Percentiles rank a stretch among this genome's conserved stretches.
Conservation (phyloP, 176 grass and related monocot genomes). For the Zizania latifolia region DNA sequence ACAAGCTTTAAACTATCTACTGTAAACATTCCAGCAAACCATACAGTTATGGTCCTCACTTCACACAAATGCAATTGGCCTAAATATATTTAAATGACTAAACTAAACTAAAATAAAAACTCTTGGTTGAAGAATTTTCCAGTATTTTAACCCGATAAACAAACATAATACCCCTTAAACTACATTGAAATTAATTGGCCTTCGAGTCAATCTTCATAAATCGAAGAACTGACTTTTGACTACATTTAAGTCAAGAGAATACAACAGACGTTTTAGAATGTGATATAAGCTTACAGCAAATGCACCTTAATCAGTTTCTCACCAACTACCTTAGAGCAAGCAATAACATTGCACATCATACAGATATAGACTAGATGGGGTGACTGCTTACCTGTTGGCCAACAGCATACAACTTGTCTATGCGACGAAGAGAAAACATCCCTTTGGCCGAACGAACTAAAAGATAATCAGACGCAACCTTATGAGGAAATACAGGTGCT, state of each 20-base stretch:
- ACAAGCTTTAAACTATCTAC: no score
- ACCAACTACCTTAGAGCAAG: not conserved
- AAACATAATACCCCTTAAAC: not conserved
- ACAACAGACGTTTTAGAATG: slow-evolving; percentile 1
- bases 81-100: not conserved
- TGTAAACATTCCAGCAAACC: no score
- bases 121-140: not conserved
- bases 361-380: slow-evolving; percentile 21
- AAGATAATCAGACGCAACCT: slow-evolving; percentile 74
- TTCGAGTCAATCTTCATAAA: not conserved
- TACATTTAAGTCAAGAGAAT: not conserved
- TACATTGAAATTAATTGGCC: not conserved
- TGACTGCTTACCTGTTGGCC: slow-evolving; percentile 93
- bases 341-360: slow-evolving; percentile 1
- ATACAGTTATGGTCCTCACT: not conserved
- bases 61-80: not conserved
- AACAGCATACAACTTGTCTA: slow-evolving; percentile 82
- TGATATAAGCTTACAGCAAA: not conserved
- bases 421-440: slow-evolving; percentile 69
- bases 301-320: not conserved
- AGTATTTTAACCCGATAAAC: slow-evolving; percentile 11
- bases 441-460: slow-evolving; percentile 90
- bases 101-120: not conserved
- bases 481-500: slow-evolving; percentile 87
- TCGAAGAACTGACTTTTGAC: not conserved